These are phyloP conservation scores for Cicer arietinum DNA, from an alignment of 306 rosid species.

Conservation along the genomic window DNA sequence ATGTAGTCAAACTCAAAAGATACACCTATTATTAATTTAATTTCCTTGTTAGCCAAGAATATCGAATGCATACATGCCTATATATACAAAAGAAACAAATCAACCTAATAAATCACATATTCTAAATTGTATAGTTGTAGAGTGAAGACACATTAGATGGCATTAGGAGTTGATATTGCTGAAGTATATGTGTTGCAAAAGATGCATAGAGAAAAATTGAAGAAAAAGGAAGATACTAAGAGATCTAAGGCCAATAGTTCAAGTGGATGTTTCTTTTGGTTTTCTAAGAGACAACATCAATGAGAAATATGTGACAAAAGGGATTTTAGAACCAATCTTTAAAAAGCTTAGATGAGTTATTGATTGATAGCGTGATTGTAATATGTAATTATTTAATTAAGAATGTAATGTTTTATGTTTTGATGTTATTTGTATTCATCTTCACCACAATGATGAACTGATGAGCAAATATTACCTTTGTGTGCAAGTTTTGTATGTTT, in stretches of 20 bases:
- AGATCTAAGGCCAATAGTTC: conserved; percentile 16
- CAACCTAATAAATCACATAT: background rate
- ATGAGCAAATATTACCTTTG: background rate
- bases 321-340: background rate
- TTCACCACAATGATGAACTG: background rate
- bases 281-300: conserved; percentile 6
- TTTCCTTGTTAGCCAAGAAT: conserved; percentile 40
- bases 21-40: background rate
- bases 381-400: background rate
- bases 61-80: background rate
- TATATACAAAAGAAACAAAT: conserved; percentile 24
- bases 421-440: background rate
- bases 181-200: conserved; percentile 43
- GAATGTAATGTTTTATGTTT: conserved; percentile 11
- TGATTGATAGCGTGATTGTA: background rate
- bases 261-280: conserved; percentile 44
- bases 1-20: conserved; percentile 5
- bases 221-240: conserved; percentile 26
- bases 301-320: background rate
- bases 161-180: conserved; percentile 31
- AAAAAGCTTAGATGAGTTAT: background rate
- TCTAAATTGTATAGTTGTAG: background rate
- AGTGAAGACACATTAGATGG: conserved; percentile 30
- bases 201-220: conserved; percentile 38
- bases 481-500: too few relatives aligned